These are phyloP conservation scores for Amoebophrya sp. DNA, from an alignment of 169 alveolate genomes.

Conservation along the genomic window DNA sequence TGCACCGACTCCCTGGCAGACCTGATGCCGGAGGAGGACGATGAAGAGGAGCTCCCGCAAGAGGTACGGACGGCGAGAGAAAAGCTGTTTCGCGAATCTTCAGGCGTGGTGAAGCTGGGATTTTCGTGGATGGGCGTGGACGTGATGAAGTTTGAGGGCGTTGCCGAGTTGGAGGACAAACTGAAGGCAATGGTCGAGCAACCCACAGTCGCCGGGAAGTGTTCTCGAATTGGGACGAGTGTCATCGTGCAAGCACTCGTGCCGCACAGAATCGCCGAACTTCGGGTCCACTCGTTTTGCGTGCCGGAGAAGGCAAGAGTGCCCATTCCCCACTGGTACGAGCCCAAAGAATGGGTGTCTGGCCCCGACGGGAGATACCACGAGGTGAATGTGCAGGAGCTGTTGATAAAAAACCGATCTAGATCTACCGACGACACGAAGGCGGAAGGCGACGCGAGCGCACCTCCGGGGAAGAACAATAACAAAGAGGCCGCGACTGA, in stretches of 20 bases:
- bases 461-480: too few relatives aligned
- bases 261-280: not conserved
- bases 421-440: too few relatives aligned
- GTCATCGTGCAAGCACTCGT: not conserved
- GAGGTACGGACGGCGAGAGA: too few relatives aligned
- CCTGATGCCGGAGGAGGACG: too few relatives aligned
- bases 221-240: not conserved
- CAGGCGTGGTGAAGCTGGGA: not conserved
- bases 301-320: not conserved
- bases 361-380: not conserved
- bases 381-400: not conserved
- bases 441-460: too few relatives aligned
- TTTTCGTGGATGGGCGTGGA: not conserved
- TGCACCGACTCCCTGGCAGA: too few relatives aligned
- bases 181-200: not conserved
- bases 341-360: too few relatives aligned
- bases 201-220: too few relatives aligned
- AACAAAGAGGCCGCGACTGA: too few relatives aligned
- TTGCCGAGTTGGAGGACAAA: not conserved
- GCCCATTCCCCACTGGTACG: not conserved
- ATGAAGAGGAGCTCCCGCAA: too few relatives aligned
- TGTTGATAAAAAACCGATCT: not conserved
- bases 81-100: too few relatives aligned
- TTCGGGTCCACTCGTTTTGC: not conserved
- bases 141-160: not conserved